Conservation (phyloP, 75 land plant genomes). For the Isoetes taiwanensis region DNA sequence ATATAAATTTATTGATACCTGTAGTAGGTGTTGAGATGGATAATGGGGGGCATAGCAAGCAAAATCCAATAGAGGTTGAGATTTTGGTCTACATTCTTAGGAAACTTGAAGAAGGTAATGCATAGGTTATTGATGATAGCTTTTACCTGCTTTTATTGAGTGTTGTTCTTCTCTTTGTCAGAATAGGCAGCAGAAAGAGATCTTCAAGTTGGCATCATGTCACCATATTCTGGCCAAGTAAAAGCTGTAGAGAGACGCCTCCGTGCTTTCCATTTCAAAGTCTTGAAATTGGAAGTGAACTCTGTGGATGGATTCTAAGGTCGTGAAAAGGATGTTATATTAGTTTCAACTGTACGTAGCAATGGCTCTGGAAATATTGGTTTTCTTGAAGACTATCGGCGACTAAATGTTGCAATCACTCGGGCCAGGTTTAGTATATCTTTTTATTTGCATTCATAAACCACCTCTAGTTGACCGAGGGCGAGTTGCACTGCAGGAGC, state of each 20-base stretch:
- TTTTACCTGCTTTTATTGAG: too few relatives aligned
- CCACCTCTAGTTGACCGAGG: neutral
- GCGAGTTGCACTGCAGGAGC: neutral
- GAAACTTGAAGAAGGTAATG: constrained; percentile 25
- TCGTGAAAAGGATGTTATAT: constrained; percentile 59
- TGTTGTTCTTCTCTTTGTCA: too few relatives aligned
- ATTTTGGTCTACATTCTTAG: constrained; percentile 24
- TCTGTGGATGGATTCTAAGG: constrained; percentile 91
- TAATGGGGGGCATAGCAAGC: constrained; percentile 30
- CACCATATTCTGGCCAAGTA: constrained; percentile 68
- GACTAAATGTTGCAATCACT: constrained; percentile 76
- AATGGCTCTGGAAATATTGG: constrained; percentile 39
- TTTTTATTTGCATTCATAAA: neutral
- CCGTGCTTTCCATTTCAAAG: constrained; percentile 8
- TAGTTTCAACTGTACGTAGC: constrained; percentile 66
- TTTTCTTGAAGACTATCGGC: constrained; percentile 35
- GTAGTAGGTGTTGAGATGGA: constrained; percentile 38
- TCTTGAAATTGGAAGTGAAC: constrained; percentile 36
- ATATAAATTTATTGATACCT: constrained; percentile 47
- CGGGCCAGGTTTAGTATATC: constrained; percentile 55
- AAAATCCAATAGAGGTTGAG: constrained; percentile 54
- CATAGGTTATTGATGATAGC: too few relatives aligned
- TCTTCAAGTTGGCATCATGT: constrained; percentile 38
- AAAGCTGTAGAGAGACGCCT: constrained; percentile 26
- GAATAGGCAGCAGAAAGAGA: constrained; percentile 18